phyloP scores from a whole-genome alignment of 1,284 basidiomycete genomes.

The Trichosporon ovoides region DNA sequence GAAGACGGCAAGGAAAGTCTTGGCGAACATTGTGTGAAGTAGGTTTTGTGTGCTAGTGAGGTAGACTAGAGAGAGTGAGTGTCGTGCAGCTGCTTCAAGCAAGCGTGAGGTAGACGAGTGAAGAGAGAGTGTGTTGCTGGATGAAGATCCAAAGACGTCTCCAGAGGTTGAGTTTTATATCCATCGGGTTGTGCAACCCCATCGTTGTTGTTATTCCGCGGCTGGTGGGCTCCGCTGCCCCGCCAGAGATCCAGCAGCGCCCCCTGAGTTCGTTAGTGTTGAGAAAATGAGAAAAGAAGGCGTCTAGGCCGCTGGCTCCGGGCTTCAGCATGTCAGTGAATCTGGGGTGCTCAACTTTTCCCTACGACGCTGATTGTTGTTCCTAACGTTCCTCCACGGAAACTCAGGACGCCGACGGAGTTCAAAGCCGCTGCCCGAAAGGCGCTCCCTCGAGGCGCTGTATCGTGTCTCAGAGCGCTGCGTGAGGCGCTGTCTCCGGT shows the following conservation, averaged over 20 bases:
- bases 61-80: not conserved
- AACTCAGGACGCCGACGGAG: too few species aligned
- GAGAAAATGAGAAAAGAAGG: not conserved
- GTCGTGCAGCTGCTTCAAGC: slow-evolving; percentile 8
- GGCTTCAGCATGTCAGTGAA: not conserved
- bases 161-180: slow-evolving; percentile 2
- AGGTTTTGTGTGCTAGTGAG: slow-evolving; percentile 1
- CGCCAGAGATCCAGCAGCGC: not conserved
- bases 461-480: too few species aligned
- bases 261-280: not conserved
- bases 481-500: not conserved
- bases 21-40: slow-evolving; percentile 21
- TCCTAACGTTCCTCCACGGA: not conserved
- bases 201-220: not conserved
- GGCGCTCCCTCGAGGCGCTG: too few species aligned
- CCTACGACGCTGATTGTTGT: not conserved
- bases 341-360: slow-evolving; percentile 2
- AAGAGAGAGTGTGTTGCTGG: not conserved
- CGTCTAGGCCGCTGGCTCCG: not conserved
- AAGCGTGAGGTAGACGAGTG: not conserved
- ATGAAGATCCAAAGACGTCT: too few species aligned
- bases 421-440: too few species aligned
- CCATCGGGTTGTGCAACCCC: not conserved
- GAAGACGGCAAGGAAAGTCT: slow-evolving; percentile 25
- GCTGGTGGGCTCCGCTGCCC: too few species aligned